phyloP scores from a whole-genome alignment of 2,329 filamentous ascomycete species.

The Aspergillus ruber region DNA sequence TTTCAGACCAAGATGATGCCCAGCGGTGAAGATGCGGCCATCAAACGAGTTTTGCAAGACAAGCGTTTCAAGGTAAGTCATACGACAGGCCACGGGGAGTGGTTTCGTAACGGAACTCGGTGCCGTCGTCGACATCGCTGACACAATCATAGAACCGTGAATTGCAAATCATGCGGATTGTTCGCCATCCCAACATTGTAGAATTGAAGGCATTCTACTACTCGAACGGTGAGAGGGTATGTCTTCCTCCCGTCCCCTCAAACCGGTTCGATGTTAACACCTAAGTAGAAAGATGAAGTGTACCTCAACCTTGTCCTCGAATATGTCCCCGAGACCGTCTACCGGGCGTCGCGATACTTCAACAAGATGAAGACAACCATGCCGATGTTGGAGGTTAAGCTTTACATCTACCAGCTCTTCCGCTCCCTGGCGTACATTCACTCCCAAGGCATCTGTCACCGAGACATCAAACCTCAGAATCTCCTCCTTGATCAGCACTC shows the following conservation, averaged over 20 bases:
- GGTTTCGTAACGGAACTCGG: neutral
- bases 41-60: conserved; percentile 97
- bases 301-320: conserved; percentile 98
- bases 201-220: conserved; percentile 99
- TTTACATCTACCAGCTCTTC: conserved; percentile 99
- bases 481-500: conserved; percentile 85
- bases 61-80: conserved; percentile 91
- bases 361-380: conserved; percentile 99
- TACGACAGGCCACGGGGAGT: neutral
- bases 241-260: conserved; percentile 20
- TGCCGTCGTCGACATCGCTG: conserved; percentile 17
- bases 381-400: conserved; percentile 97
- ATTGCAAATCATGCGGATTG: conserved; percentile 98
- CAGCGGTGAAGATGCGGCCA: conserved; percentile 96
- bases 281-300: conserved; percentile 84
- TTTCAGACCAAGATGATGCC: conserved; percentile 98
- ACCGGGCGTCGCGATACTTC: conserved; percentile 96
- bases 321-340: conserved; percentile 96
- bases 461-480: conserved; percentile 99
- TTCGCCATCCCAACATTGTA: conserved; percentile 97
- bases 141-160: conserved; percentile 73
- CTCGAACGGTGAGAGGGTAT: conserved; percentile 94
- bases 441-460: conserved; percentile 96
- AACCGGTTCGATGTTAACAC: neutral
- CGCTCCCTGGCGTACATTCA: conserved; percentile 97